Conservation (phyloP, 1,284 basidiomycete species). For the Macrocystidia cucumis region DNA sequence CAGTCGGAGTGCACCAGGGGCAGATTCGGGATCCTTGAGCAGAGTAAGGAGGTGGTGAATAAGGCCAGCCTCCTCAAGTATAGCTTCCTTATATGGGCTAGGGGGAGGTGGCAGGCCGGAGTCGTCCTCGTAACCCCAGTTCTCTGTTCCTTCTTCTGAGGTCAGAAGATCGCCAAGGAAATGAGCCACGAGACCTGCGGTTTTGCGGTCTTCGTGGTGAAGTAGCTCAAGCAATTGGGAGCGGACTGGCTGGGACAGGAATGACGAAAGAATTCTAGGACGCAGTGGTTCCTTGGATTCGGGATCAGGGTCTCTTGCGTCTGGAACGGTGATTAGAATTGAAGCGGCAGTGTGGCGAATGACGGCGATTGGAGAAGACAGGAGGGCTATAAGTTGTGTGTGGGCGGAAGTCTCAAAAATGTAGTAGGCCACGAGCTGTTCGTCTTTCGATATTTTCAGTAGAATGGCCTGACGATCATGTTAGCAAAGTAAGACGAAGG, state of each 20-base stretch:
- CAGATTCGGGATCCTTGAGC: conserved; percentile 4
- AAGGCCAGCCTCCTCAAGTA: conserved; percentile 10
- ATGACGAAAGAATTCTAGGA: background rate
- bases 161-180: conserved; percentile 11
- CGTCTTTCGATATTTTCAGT: conserved; percentile 10
- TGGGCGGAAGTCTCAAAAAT: conserved; percentile 8
- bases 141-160: conserved; percentile 10
- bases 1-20: conserved; percentile 9
- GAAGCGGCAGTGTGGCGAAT: conserved; percentile 6
- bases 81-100: conserved; percentile 11
- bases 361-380: conserved; percentile 3
- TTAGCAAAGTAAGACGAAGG: background rate
- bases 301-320: conserved; percentile 7
- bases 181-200: conserved; percentile 8
- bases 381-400: conserved; percentile 6
- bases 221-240: conserved; percentile 7
- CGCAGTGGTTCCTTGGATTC: conserved; percentile 5
- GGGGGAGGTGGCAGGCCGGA: conserved; percentile 9
- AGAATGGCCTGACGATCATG: conserved; percentile 7
- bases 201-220: conserved; percentile 4
- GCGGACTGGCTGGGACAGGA: conserved; percentile 3
- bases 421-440: conserved; percentile 10
- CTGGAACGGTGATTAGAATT: conserved; percentile 8
- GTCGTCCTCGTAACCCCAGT: conserved; percentile 11
- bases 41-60: conserved; percentile 7